These are phyloP conservation scores for Parastagonospora nodorum DNA, from an alignment of 2,329 filamentous ascomycete species.

Conservation along the genomic window DNA sequence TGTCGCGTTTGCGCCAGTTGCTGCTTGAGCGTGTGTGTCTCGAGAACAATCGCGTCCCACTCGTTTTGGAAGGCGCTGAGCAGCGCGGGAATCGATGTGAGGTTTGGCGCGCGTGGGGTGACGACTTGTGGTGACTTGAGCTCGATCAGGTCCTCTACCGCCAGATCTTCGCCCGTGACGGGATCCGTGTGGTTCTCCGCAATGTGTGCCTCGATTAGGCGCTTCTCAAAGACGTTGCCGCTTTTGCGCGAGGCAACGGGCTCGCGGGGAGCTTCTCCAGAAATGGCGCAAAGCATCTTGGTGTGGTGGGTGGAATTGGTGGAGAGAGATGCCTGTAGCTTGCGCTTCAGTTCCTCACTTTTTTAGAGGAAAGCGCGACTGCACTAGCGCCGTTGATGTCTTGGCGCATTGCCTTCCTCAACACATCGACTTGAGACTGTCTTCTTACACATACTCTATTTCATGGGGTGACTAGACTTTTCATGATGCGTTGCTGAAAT, in stretches of 20 bases:
- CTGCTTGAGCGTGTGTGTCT: conserved; percentile 89
- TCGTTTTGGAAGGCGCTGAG: conserved; percentile 96
- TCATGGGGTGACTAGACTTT: too few species aligned
- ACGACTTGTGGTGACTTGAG: conserved; percentile 84
- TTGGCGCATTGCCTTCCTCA: too few species aligned
- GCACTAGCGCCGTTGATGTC: too few species aligned
- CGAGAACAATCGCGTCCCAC: conserved; percentile 92
- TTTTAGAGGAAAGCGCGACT: too few species aligned
- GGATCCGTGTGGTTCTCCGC: conserved; percentile 92
- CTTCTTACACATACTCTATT: not conserved
- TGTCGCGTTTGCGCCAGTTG: conserved; percentile 88
- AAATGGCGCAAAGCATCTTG: conserved; percentile 67
- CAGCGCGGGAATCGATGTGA: conserved; percentile 94
- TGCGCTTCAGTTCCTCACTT: too few species aligned
- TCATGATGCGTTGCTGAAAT: too few species aligned
- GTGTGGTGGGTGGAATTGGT: conserved; percentile 9
- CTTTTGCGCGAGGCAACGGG: conserved; percentile 95
- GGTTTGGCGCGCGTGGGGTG: conserved; percentile 84
- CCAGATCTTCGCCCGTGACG: conserved; percentile 82
- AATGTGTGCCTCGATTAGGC: conserved; percentile 93
- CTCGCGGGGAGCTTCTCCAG: conserved; percentile 92
- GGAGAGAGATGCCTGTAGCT: not conserved
- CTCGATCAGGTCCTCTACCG: conserved; percentile 82
- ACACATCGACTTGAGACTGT: too few species aligned
- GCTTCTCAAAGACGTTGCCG: conserved; percentile 91